Conservation (phyloP, 2,329 filamentous ascomycete species). For the Parascedosporium putredinis region DNA sequence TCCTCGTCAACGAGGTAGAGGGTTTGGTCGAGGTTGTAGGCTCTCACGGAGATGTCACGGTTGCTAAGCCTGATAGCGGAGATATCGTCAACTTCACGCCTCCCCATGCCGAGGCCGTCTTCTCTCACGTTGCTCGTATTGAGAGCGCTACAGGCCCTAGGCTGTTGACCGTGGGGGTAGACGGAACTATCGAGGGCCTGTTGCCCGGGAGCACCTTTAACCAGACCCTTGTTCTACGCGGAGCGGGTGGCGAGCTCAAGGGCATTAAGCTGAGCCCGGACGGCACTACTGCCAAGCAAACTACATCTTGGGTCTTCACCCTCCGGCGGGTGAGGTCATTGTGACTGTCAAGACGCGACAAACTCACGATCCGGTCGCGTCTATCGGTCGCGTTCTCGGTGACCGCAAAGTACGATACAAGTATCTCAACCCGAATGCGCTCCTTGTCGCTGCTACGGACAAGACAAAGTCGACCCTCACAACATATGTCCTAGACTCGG, state of each 20-base stretch:
- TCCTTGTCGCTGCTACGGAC: conserved; percentile 62
- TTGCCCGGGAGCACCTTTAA: conserved; percentile 35
- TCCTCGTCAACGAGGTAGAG: conserved; percentile 49
- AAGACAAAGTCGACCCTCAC: conserved; percentile 49
- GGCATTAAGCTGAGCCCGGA: conserved; percentile 42
- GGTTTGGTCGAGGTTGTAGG: conserved; percentile 48
- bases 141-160: conserved; percentile 41
- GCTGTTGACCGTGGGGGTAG: conserved; percentile 41
- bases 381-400: conserved; percentile 86
- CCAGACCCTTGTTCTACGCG: conserved; percentile 44
- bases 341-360: conserved; percentile 58
- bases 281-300: conserved; percentile 28
- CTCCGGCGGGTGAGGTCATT: conserved; percentile 57
- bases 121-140: conserved; percentile 37
- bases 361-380: conserved; percentile 76
- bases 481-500: conserved; percentile 73
- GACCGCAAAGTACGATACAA: conserved; percentile 95
- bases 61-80: conserved; percentile 44
- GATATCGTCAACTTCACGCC: conserved; percentile 33
- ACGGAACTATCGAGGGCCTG: conserved; percentile 38
- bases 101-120: conserved; percentile 19
- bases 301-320: conserved; percentile 64
- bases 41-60: conserved; percentile 50
- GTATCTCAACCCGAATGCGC: conserved; percentile 81
- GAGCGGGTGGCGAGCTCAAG: conserved; percentile 37